A percentile compares a stretch with the other conserved stretches of the same genome.
Conservation (phyloP, 192 early-diverging fungal genomes). For the Bifiguratus adelaidae region DNA sequence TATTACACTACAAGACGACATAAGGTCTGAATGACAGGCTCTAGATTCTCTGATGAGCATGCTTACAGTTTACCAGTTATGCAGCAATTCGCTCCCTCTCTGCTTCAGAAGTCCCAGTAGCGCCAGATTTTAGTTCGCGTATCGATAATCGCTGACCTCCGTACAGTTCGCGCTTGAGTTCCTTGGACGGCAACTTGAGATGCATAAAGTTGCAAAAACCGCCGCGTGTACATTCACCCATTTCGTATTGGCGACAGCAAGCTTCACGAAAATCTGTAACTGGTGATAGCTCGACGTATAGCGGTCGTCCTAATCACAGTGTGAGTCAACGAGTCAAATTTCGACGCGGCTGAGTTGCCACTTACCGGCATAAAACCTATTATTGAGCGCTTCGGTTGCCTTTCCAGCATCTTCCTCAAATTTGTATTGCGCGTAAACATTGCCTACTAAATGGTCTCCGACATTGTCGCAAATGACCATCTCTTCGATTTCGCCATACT, state of each 20-base stretch:
- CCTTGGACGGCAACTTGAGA: constrained; percentile 73
- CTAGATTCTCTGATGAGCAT: too few relatives aligned
- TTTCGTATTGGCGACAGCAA: constrained; percentile 96
- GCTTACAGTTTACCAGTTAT: too few relatives aligned
- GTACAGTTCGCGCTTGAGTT: constrained; percentile 70
- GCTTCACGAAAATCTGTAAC: constrained; percentile 98
- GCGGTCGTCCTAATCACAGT: constrained; percentile 50
- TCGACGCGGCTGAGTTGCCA: too few relatives aligned
- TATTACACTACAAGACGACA: too few relatives aligned
- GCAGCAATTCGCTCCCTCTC: too few relatives aligned
- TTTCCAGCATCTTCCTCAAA: constrained; percentile 90
- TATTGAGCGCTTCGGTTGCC: constrained; percentile 85
- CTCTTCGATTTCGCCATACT: constrained; percentile 94
- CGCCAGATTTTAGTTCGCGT: too few relatives aligned
- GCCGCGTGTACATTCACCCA: constrained; percentile 85
- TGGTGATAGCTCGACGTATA: constrained; percentile 94
- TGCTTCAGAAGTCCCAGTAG: too few relatives aligned
- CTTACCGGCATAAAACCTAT: constrained; percentile 84
- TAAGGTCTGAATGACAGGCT: too few relatives aligned
- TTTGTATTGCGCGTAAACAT: constrained; percentile 89
- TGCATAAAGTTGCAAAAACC: constrained; percentile 99
- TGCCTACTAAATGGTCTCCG: constrained; percentile 94
- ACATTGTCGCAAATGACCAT: constrained; percentile 98
- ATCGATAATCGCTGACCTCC: constrained; percentile 58
- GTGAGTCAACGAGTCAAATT: neutral